Evolutionary conservation across 2,329 filamentous ascomycete genomes (phyloP).

Genomic region (Penicillium sp.): DNA sequence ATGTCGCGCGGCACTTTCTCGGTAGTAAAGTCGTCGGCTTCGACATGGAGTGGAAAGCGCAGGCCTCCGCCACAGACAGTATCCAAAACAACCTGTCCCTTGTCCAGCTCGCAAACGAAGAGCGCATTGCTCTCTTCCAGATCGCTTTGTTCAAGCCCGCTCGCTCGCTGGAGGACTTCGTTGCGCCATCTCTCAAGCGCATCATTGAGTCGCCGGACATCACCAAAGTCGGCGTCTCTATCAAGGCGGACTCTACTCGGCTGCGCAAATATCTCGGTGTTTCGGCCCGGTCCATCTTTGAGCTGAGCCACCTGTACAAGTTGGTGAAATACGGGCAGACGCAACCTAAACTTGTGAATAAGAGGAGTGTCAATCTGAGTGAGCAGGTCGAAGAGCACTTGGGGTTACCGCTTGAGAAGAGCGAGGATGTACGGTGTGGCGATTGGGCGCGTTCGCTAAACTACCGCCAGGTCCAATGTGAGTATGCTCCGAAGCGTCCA

Average conservation of each 20-base stretch:
- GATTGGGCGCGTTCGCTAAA: conserved; percentile 71
- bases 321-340: conserved; percentile 68
- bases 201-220: conserved; percentile 72
- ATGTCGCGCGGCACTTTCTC: conserved; percentile 66
- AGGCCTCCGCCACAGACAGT: conserved; percentile 50
- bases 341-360: conserved; percentile 63
- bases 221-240: conserved; percentile 75
- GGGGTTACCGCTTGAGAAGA: conserved; percentile 75
- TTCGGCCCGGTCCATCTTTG: conserved; percentile 68
- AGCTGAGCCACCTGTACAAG: conserved; percentile 80
- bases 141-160: conserved; percentile 63
- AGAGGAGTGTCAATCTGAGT: conserved; percentile 65
- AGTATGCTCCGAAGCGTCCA: conserved; percentile 36
- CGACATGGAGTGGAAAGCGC: conserved; percentile 79
- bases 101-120: conserved; percentile 78
- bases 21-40: conserved; percentile 76
- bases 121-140: conserved; percentile 79
- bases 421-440: conserved; percentile 66
- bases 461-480: conserved; percentile 69
- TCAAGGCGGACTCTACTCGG: conserved; percentile 70
- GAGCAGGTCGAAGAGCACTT: conserved; percentile 71
- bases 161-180: conserved; percentile 54
- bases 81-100: conserved; percentile 73
- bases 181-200: conserved; percentile 69
- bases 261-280: conserved; percentile 68